Evolutionary conservation across 2,329 filamentous ascomycete species (phyloP).

Genomic region (Cladophialophora psammophila): DNA sequence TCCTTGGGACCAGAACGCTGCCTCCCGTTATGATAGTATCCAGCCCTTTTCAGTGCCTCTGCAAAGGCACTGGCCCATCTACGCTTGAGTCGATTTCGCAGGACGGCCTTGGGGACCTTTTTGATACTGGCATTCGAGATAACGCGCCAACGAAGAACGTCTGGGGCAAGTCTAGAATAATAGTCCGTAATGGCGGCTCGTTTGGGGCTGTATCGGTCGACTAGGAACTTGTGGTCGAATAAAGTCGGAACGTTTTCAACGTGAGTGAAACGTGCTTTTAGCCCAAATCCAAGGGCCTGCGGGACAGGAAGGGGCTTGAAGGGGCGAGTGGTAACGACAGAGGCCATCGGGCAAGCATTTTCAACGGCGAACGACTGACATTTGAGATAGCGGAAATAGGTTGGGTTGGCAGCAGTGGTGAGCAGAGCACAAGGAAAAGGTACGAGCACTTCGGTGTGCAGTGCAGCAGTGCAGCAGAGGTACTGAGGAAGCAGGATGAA

Average conservation of each 20-base stretch:
- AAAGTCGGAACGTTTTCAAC: constrained; percentile 39
- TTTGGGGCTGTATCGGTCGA: constrained; percentile 49
- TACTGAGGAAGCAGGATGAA: neutral
- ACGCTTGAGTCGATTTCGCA: constrained; percentile 56
- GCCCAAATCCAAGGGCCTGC: constrained; percentile 19
- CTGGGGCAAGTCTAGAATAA: constrained; percentile 48
- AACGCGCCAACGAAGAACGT: constrained; percentile 59
- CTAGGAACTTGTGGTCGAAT: constrained; percentile 26
- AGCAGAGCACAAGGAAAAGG: neutral
- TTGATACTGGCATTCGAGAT: constrained; percentile 43
- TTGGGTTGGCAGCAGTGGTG: neutral
- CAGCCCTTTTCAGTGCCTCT: constrained; percentile 54
- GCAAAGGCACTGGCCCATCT: constrained; percentile 55
- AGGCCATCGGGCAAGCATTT: constrained; percentile 10
- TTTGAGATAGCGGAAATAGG: neutral
- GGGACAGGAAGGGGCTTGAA: constrained; percentile 21
- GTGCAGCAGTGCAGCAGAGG: neutral
- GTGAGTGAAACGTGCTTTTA: constrained; percentile 18
- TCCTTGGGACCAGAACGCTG: constrained; percentile 27
- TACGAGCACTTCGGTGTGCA: neutral
- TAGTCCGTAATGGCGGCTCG: constrained; percentile 43
- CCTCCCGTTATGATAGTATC: constrained; percentile 45
- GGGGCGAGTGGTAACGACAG: constrained; percentile 8
- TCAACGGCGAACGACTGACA: neutral
- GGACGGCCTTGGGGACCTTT: constrained; percentile 49